Evolutionary conservation across 192 early-diverging fungal species (phyloP).

Genomic region (Bifiguratus adelaidae): DNA sequence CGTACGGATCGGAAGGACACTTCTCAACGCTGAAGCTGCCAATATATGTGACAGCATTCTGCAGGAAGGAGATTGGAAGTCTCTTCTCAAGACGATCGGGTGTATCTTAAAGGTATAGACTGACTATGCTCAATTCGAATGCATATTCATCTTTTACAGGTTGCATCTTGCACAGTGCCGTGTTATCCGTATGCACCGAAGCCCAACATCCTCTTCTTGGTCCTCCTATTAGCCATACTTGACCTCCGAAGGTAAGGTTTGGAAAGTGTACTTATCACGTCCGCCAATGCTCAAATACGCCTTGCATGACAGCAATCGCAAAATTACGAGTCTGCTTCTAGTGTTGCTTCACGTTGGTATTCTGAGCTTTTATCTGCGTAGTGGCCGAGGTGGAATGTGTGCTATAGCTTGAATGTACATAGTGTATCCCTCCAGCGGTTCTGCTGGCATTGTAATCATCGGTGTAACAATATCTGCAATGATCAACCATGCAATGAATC

Average conservation of each 20-base stretch:
- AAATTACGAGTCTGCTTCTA: too few species aligned
- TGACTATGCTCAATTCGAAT: background rate
- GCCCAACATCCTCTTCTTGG: constrained; percentile 14
- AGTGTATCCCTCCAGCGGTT: too few species aligned
- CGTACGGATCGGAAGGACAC: background rate
- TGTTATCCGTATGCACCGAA: constrained; percentile 22
- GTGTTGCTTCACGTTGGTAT: too few species aligned
- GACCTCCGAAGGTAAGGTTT: constrained; percentile 28
- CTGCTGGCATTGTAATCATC: too few species aligned
- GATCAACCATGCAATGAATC: too few species aligned
- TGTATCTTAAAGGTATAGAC: background rate
- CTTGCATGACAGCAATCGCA: too few species aligned
- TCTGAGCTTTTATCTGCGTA: too few species aligned
- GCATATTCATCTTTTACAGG: constrained; percentile 4
- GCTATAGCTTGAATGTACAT: too few species aligned
- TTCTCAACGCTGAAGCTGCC: background rate
- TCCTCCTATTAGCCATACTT: constrained; percentile 19
- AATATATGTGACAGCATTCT: constrained; percentile 1
- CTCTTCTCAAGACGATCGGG: background rate
- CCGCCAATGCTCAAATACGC: too few species aligned
- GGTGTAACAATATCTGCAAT: too few species aligned
- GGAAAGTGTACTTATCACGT: too few species aligned
- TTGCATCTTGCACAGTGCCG: constrained; percentile 18
- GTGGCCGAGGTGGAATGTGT: too few species aligned
- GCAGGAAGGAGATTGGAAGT: constrained; percentile 1